Conservation (phyloP, 2,329 filamentous ascomycete genomes). For the Ophiosphaerella narmari region DNA sequence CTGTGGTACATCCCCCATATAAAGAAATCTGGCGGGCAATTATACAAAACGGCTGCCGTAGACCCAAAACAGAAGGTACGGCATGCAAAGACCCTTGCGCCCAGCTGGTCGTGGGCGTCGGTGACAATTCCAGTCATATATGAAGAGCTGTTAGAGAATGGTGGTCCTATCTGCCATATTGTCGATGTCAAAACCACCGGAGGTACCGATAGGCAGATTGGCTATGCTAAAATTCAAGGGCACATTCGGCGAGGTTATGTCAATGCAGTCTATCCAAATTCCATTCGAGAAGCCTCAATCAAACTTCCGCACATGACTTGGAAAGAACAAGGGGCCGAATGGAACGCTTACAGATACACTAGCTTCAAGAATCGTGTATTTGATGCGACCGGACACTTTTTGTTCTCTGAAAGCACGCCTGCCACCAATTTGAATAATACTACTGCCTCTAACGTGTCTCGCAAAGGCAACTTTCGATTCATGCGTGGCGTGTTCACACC, state of each 20-base stretch:
- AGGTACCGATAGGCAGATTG: conserved; percentile 8
- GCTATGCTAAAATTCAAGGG: conserved; percentile 13
- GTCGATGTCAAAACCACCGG: conserved; percentile 9
- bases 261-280: conserved; percentile 23
- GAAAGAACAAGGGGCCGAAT: neutral
- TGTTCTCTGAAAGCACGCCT: conserved; percentile 17
- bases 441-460: neutral
- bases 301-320: conserved; percentile 11
- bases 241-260: conserved; percentile 21
- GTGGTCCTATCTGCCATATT: conserved; percentile 19
- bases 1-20: conserved; percentile 20
- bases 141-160: conserved; percentile 7
- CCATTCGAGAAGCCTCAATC: conserved; percentile 16
- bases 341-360: conserved; percentile 1
- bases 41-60: conserved; percentile 11
- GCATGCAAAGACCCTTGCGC: conserved; percentile 16
- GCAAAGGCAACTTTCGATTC: conserved; percentile 12
- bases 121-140: conserved; percentile 26
- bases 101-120: conserved; percentile 27
- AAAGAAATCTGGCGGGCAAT: conserved; percentile 9
- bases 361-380: conserved; percentile 14
- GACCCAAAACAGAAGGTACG: conserved; percentile 15
- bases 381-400: conserved; percentile 17
- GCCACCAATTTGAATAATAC: neutral
- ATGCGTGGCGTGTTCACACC: conserved; percentile 22